Percentiles rank a stretch among this genome's conserved stretches.
Evolutionary conservation across 2,329 filamentous ascomycete species (phyloP).

Genomic region (Diaporthe capsici): DNA sequence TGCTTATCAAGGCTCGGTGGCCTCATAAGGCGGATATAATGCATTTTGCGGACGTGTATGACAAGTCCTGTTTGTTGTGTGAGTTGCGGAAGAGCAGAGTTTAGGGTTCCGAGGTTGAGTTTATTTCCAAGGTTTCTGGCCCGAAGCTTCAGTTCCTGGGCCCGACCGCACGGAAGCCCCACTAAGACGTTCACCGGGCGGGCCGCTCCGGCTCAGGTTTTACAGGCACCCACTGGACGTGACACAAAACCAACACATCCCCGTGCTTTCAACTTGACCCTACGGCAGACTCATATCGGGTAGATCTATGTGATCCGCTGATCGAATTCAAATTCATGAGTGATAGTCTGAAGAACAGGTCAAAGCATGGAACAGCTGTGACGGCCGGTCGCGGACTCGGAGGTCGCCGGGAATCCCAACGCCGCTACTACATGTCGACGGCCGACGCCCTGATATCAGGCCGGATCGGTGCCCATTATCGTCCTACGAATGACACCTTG

Average conservation of each 20-base stretch:
- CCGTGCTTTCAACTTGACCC: not conserved
- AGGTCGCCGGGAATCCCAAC: not conserved
- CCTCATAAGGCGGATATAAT: slow-evolving; percentile 70
- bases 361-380: not conserved
- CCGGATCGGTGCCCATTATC: slow-evolving; percentile 3
- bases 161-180: slow-evolving; percentile 14
- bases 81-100: not conserved
- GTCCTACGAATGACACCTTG: not conserved
- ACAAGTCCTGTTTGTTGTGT: not conserved
- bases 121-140: slow-evolving; percentile 5
- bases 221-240: not conserved
- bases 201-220: slow-evolving; percentile 10
- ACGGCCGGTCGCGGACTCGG: slow-evolving; percentile 18
- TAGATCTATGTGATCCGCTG: too few species aligned
- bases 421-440: not conserved
- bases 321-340: not conserved
- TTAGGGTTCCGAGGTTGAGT: not conserved
- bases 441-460: slow-evolving; percentile 3
- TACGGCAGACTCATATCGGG: too few species aligned
- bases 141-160: not conserved
- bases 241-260: not conserved
- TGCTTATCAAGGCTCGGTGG: slow-evolving; percentile 56
- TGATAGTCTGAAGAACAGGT: not conserved
- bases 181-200: not conserved
- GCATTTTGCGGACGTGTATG: slow-evolving; percentile 56